Evolutionary conservation across 1,284 basidiomycete genomes (phyloP).

Genomic region (Trichosporon sp.): DNA sequence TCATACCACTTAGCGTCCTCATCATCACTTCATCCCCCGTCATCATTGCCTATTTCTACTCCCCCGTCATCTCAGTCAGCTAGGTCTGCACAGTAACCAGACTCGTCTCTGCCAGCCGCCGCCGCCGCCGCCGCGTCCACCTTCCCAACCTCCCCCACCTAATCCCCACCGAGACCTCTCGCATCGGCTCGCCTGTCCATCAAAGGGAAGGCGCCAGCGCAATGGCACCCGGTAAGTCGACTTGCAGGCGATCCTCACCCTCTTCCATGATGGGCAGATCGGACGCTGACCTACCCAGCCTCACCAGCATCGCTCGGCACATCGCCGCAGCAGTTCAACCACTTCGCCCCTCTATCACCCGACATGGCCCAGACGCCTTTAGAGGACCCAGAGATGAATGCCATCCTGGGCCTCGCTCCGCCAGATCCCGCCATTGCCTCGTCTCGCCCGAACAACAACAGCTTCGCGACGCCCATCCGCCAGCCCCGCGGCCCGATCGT

Average conservation of each 20-base stretch:
- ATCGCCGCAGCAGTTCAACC: slow-evolving; percentile 36
- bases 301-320: slow-evolving; percentile 19
- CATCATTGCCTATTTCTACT: not conserved
- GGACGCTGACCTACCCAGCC: not conserved
- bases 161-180: not conserved
- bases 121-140: not conserved
- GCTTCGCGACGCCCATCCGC: not conserved
- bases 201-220: not conserved
- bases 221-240: not conserved
- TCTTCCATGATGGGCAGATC: not conserved
- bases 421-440: slow-evolving; percentile 3
- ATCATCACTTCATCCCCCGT: not conserved
- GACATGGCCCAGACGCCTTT: slow-evolving; percentile 31
- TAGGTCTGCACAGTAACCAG: not conserved
- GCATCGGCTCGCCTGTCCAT: not conserved
- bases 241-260: not conserved
- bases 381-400: slow-evolving; percentile 30
- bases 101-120: not conserved
- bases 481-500: slow-evolving; percentile 11
- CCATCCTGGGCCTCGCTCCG: slow-evolving; percentile 22
- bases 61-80: not conserved
- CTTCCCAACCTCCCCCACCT: not conserved
- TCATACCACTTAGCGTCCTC: not conserved
- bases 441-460: not conserved
- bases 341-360: slow-evolving; percentile 42